Conservation (phyloP, 129 eudicot species). For the Tagetes erecta region DNA sequence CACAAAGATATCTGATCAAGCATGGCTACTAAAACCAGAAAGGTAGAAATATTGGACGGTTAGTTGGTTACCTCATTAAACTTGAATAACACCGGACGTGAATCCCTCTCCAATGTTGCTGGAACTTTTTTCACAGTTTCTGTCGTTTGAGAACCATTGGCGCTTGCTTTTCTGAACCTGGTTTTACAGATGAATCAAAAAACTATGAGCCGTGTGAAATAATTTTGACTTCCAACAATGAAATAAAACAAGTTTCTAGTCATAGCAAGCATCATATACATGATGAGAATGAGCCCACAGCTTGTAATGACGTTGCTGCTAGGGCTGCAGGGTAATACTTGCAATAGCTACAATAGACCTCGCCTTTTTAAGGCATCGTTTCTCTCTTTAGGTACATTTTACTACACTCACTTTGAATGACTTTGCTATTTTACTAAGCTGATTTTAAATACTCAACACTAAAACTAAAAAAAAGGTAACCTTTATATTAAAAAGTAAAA, state of each 20-base stretch:
- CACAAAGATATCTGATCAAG: constrained; percentile 2
- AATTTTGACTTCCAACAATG: not conserved
- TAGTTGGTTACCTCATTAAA: constrained; percentile 70
- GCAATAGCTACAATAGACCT: too few species aligned
- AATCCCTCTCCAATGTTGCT: constrained; percentile 59
- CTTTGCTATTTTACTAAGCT: not conserved
- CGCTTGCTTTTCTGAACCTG: constrained; percentile 70
- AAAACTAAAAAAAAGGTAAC: too few species aligned
- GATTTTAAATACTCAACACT: not conserved
- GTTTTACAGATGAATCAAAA: constrained; percentile 21
- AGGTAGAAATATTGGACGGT: not conserved
- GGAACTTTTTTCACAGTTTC: constrained; percentile 40
- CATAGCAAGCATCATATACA: not conserved
- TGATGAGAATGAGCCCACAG: not conserved
- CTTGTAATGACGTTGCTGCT: not conserved
- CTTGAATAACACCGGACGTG: constrained; percentile 75
- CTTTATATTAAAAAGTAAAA: not conserved
- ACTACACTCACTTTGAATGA: too few species aligned
- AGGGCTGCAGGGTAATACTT: not conserved
- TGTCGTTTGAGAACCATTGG: constrained; percentile 43
- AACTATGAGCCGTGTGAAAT: not conserved
- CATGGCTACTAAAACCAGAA: not conserved
- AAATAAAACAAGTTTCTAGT: not conserved
- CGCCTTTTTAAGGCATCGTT: not conserved
- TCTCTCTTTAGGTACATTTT: not conserved